These are phyloP conservation scores for Pharnaceum exiguum DNA, from an alignment of 148 eudicot genomes.

Conservation along the genomic window DNA sequence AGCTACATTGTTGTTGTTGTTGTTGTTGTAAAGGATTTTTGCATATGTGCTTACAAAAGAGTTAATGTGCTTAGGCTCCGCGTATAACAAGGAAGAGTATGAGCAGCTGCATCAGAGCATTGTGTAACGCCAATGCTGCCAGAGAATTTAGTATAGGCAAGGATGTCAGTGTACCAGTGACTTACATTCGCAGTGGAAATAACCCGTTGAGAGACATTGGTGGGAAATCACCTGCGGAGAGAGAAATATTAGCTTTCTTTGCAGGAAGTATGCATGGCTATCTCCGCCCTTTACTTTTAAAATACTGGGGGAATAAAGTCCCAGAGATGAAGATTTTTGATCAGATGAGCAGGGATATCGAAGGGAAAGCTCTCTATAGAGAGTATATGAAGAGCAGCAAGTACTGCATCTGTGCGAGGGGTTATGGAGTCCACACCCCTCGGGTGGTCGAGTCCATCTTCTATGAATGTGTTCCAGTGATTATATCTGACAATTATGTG, in stretches of 20 bases:
- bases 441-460: constrained; percentile 69
- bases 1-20: no score
- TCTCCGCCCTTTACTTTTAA: constrained; percentile 57
- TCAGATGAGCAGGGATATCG: constrained; percentile 53
- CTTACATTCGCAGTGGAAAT: constrained; percentile 49
- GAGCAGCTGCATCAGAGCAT: constrained; percentile 57
- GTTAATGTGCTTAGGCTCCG: constrained; percentile 36
- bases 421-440: constrained; percentile 72
- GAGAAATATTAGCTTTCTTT: constrained; percentile 62
- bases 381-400: constrained; percentile 76
- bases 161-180: constrained; percentile 67
- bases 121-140: constrained; percentile 68
- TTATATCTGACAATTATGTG: constrained; percentile 74
- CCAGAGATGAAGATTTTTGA: constrained; percentile 69
- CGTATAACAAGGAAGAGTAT: constrained; percentile 39
- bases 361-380: constrained; percentile 56
- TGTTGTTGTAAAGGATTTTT: no score
- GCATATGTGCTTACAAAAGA: neutral
- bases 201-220: constrained; percentile 56
- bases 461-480: constrained; percentile 75
- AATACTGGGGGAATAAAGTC: constrained; percentile 62
- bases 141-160: constrained; percentile 66
- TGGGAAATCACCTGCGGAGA: constrained; percentile 56
- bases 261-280: constrained; percentile 76
- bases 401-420: constrained; percentile 78